phyloP scores from a whole-genome alignment of 306 rosid species.

The Heteromeles arbutifolia region DNA sequence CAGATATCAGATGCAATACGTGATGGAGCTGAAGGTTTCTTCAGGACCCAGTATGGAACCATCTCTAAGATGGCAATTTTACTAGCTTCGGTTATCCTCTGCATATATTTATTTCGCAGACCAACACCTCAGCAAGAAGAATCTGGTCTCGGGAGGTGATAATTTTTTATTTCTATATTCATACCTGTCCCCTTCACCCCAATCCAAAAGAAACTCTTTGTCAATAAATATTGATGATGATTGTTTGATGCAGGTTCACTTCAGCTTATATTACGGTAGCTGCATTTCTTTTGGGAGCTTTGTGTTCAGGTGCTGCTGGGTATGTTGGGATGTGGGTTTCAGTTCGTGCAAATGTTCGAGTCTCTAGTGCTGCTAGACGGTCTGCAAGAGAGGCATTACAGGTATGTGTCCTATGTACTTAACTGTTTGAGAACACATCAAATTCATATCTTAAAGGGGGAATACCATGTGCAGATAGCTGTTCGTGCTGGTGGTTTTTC shows the following conservation, averaged over 20 bases:
- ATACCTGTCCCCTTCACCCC: neutral
- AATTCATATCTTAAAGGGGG: constrained; percentile 26
- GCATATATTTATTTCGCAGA: constrained; percentile 85
- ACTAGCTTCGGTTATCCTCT: constrained; percentile 72
- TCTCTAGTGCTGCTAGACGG: constrained; percentile 97
- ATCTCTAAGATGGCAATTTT: constrained; percentile 97
- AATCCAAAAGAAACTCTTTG: neutral
- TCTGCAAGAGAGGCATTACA: constrained; percentile 98
- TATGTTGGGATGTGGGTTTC: constrained; percentile 99
- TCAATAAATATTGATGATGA: constrained; percentile 4
- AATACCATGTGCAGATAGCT: constrained; percentile 68
- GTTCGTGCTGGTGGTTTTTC: constrained; percentile 99
- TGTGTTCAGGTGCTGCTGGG: constrained; percentile 96
- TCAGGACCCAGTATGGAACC: constrained; percentile 91
- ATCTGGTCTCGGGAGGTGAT: constrained; percentile 90
- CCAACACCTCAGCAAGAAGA: constrained; percentile 87
- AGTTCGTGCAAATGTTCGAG: constrained; percentile 98
- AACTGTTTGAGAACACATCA: constrained; percentile 16
- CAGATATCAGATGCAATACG: constrained; percentile 98
- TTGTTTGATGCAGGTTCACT: constrained; percentile 63
- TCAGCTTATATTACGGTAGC: constrained; percentile 91
- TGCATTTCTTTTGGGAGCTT: constrained; percentile 90
- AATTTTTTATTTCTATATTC: constrained; percentile 7
- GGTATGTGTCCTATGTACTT: constrained; percentile 43
- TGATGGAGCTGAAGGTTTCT: constrained; percentile 99